Evolutionary conservation across 2,329 filamentous ascomycete species (phyloP).

Genomic region (Diaporthe capsici): DNA sequence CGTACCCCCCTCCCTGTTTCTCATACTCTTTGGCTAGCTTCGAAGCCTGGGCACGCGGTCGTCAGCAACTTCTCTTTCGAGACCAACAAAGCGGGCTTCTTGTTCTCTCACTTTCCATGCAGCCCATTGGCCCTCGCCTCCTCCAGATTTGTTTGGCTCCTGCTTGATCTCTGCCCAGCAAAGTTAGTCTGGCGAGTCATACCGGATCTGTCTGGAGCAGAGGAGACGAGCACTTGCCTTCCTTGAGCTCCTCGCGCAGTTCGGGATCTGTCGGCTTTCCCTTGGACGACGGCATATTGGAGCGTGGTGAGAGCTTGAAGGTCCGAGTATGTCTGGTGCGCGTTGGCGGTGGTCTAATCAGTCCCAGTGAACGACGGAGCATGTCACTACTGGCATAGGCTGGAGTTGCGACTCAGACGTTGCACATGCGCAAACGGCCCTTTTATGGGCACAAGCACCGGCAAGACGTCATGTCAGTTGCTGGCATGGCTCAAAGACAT

Average conservation of each 20-base stretch:
- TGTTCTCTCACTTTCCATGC: constrained; percentile 53
- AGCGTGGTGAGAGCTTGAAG: background rate
- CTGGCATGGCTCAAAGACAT: constrained; percentile 2
- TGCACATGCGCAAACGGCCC: constrained; percentile 7
- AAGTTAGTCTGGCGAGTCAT: constrained; percentile 2
- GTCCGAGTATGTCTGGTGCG: constrained; percentile 9
- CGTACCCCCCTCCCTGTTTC: constrained; percentile 57
- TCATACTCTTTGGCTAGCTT: constrained; percentile 60
- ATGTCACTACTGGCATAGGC: constrained; percentile 1
- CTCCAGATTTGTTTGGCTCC: constrained; percentile 58
- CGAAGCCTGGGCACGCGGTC: constrained; percentile 45
- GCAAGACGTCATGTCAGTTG: background rate
- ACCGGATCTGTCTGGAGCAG: background rate
- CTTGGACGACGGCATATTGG: constrained; percentile 56
- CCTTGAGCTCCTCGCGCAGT: constrained; percentile 56
- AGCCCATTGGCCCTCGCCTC: constrained; percentile 56
- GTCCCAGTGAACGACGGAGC: constrained; percentile 18
- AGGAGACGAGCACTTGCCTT: constrained; percentile 47
- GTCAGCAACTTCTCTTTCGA: constrained; percentile 27
- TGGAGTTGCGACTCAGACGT: background rate
- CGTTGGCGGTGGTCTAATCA: constrained; percentile 1
- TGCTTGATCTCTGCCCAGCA: constrained; percentile 55
- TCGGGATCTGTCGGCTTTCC: constrained; percentile 58
- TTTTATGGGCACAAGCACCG: constrained; percentile 15
- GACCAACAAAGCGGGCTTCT: background rate